These are phyloP conservation scores for Globisporangium sylvaticum DNA, from an alignment of 352 stramenopile species.

Conservation along the genomic window DNA sequence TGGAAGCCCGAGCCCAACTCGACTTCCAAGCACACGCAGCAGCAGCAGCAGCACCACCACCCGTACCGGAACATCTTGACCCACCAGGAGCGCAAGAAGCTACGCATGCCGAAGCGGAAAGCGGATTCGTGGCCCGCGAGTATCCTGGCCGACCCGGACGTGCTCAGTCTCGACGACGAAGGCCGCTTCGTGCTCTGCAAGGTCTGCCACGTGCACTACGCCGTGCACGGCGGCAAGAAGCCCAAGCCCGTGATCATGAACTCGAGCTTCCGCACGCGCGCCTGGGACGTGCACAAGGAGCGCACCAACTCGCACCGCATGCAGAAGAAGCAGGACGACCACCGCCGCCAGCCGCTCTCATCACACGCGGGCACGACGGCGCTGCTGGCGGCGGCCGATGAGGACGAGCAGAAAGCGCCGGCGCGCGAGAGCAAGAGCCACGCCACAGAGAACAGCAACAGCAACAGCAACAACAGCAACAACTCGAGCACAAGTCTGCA, in stretches of 20 bases:
- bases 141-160: conserved; percentile 63
- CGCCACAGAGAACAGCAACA: neutral
- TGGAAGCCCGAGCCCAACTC: neutral
- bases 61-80: conserved; percentile 28
- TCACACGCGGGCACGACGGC: neutral
- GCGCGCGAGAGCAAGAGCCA: neutral
- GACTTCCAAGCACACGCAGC: neutral
- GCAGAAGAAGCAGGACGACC: conserved; percentile 52
- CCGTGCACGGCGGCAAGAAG: conserved; percentile 76
- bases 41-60: neutral
- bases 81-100: conserved; percentile 39
- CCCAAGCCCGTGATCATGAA: conserved; percentile 83
- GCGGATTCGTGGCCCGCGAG: conserved; percentile 70
- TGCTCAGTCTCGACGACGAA: conserved; percentile 77
- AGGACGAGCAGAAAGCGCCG: conserved; percentile 24
- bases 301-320: conserved; percentile 74
- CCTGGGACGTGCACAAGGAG: conserved; percentile 82
- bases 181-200: conserved; percentile 77
- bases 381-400: neutral
- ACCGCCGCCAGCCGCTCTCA: conserved; percentile 4
- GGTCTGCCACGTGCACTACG: conserved; percentile 80
- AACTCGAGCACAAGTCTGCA: neutral
- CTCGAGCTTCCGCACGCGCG: conserved; percentile 71
- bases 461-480: neutral
- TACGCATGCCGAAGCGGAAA: conserved; percentile 70